Percentiles rank a stretch among this genome's conserved stretches.
Evolutionary conservation across 2,329 filamentous ascomycete genomes (phyloP).

Genomic region (Colletotrichum agaves): DNA sequence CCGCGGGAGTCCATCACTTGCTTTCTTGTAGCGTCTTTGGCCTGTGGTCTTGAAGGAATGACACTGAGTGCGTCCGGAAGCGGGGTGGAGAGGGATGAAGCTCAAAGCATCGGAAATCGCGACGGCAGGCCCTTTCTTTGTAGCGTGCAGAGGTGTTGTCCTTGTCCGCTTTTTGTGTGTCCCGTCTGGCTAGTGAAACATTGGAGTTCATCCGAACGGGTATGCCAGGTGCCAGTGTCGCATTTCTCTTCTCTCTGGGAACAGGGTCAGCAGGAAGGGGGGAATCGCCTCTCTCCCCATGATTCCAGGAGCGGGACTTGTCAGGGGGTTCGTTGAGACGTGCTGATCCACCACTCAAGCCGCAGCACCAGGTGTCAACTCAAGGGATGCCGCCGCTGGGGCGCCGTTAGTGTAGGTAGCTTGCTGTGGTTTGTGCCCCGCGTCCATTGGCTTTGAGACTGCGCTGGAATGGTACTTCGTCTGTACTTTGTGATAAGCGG

Average conservation of each 20-base stretch:
- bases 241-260: slow-evolving; percentile 26
- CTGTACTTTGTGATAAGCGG: slow-evolving; percentile 21
- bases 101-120: slow-evolving; percentile 33
- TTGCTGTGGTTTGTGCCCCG: slow-evolving; percentile 10
- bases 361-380: slow-evolving; percentile 17
- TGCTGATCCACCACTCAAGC: slow-evolving; percentile 25
- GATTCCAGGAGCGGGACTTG: slow-evolving; percentile 21
- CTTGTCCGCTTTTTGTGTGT: slow-evolving; percentile 32
- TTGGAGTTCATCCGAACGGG: slow-evolving; percentile 18
- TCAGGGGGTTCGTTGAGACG: slow-evolving; percentile 18
- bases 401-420: background rate
- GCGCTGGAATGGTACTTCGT: slow-evolving; percentile 11
- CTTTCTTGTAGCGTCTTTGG: slow-evolving; percentile 14
- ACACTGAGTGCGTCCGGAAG: slow-evolving; percentile 28
- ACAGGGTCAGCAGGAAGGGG: slow-evolving; percentile 19
- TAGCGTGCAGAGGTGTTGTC: slow-evolving; percentile 33
- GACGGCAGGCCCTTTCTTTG: slow-evolving; percentile 37
- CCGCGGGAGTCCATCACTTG: background rate
- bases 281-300: slow-evolving; percentile 4
- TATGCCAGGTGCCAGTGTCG: slow-evolving; percentile 26
- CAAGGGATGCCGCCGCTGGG: slow-evolving; percentile 13
- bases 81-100: slow-evolving; percentile 36
- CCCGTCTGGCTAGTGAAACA: slow-evolving; percentile 35
- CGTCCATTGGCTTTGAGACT: slow-evolving; percentile 1
- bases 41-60: slow-evolving; percentile 1